Percentiles rank a stretch among this genome's conserved stretches.
Conservation (phyloP, 2,329 filamentous ascomycete species). For the Alternaria brassicicola region DNA sequence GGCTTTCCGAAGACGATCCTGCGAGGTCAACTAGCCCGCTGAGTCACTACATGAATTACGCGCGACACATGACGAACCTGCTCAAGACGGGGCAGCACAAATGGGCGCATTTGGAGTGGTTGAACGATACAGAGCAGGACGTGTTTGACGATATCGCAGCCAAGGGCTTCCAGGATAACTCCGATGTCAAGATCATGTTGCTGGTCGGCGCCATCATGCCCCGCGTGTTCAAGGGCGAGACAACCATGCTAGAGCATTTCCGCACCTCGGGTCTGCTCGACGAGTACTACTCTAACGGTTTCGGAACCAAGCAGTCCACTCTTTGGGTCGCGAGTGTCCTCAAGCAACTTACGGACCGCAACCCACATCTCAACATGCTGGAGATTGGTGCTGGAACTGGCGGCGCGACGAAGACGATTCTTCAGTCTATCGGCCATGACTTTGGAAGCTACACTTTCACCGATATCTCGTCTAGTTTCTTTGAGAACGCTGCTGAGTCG, state of each 20-base stretch:
- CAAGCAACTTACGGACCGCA: not conserved
- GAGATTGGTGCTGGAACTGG: conserved; percentile 4
- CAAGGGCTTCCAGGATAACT: not conserved
- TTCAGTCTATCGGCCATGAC: not conserved
- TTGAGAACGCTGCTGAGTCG: not conserved
- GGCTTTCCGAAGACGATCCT: not conserved
- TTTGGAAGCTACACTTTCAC: conserved; percentile 25
- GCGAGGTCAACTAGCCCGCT: not conserved
- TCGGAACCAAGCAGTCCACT: not conserved
- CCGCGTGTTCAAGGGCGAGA: not conserved
- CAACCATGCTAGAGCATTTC: conserved; percentile 2
- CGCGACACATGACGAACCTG: not conserved
- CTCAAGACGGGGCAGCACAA: not conserved
- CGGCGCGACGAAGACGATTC: conserved; percentile 7
- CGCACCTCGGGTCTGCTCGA: not conserved
- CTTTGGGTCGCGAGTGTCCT: not conserved
- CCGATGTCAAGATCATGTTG: not conserved
- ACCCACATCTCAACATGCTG: not conserved
- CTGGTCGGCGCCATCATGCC: not conserved
- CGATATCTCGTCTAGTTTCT: conserved; percentile 12
- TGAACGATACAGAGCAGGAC: not conserved
- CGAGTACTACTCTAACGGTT: conserved; percentile 1
- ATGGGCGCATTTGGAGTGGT: not conserved
- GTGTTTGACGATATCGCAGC: not conserved
- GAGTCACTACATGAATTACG: not conserved